Evolutionary conservation across 176 grass and related monocot species (phyloP), one percentile per base, ranked within the genome.

Genomic region (Saccharum spontaneum): DNA sequence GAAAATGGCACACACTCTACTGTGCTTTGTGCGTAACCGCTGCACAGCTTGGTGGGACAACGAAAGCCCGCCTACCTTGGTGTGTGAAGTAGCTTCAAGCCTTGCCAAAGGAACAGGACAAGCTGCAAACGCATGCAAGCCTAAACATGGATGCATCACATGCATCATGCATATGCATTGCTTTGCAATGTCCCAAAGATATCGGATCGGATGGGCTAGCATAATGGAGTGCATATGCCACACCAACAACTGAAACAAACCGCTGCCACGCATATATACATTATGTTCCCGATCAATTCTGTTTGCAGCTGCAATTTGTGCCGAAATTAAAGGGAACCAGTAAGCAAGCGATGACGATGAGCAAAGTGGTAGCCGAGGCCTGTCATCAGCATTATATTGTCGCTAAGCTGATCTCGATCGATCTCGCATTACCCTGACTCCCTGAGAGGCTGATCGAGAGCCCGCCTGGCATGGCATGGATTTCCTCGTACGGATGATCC

Each of bases 51-150:
- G 84, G 75, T 75, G 4, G 31, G 85, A 90, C 48, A 87, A 84
- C 8, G 89, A 87, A 67, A 34, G 49, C 4, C 1, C 4, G 69
- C 85, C 89, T 84, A 87, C 84, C 89, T 84, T 72, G 26, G 59
- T 31, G 5, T 16, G 28, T 69, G 80, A 18, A 55, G 45, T 50
- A 80, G 80, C 85, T 87, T 87, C 31, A 68, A 87, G 79, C 76
- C 64, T 87, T 20, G 61, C 61, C 84, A 79, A 87, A 62, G 40
- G 46, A 83, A 30, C 68, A 73, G 79, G 83, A 82, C 68, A 74
- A 60, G 74, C 5, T 17, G 12, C 65, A 20, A 28, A 28, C 73
- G 24, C 61, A 63, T 59, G 55, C 36, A 8, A 10, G 66, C 8
- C 62, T 1, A 6, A 3, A 14, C 11, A 45, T 24, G 38, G 22